Conservation (phyloP, 2,329 filamentous ascomycete species). For the Gaeumannomyces tritici region DNA sequence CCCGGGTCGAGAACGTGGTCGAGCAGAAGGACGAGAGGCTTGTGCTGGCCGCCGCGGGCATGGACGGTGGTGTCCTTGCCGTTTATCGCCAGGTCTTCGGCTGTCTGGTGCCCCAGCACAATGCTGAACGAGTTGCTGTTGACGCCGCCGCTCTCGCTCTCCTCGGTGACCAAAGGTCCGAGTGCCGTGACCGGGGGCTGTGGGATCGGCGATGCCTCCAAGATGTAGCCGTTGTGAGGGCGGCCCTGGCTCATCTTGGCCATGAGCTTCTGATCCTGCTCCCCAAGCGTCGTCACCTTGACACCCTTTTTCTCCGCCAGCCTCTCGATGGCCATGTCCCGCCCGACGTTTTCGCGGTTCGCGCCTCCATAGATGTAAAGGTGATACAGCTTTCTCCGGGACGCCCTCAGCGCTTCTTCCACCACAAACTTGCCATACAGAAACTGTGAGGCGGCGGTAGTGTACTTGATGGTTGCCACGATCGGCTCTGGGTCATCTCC, state of each 20-base stretch:
- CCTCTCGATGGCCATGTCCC: slow-evolving; percentile 32
- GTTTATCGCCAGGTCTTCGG: slow-evolving; percentile 67
- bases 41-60: slow-evolving; percentile 31
- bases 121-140: slow-evolving; percentile 43
- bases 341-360: slow-evolving; percentile 38
- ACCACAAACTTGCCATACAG: slow-evolving; percentile 80
- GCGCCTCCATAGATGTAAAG: slow-evolving; percentile 65
- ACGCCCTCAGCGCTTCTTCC: slow-evolving; percentile 60
- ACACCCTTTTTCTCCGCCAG: slow-evolving; percentile 42
- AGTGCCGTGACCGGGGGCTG: slow-evolving; percentile 57
- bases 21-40: slow-evolving; percentile 64
- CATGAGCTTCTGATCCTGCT: slow-evolving; percentile 57
- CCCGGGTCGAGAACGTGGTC: slow-evolving; percentile 77
- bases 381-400: slow-evolving; percentile 67
- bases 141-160: slow-evolving; percentile 20
- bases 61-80: slow-evolving; percentile 47
- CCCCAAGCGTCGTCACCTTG: slow-evolving; percentile 45
- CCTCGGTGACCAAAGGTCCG: slow-evolving; percentile 33
- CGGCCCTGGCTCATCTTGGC: slow-evolving; percentile 75
- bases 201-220: slow-evolving; percentile 80
- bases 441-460: slow-evolving; percentile 83
- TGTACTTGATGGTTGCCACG: slow-evolving; percentile 38
- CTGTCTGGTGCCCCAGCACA: slow-evolving; percentile 55
- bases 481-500: not conserved
- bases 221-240: slow-evolving; percentile 81